Evolutionary conservation across 1,284 basidiomycete species (phyloP).

Genomic region (Stereum hirsutum): DNA sequence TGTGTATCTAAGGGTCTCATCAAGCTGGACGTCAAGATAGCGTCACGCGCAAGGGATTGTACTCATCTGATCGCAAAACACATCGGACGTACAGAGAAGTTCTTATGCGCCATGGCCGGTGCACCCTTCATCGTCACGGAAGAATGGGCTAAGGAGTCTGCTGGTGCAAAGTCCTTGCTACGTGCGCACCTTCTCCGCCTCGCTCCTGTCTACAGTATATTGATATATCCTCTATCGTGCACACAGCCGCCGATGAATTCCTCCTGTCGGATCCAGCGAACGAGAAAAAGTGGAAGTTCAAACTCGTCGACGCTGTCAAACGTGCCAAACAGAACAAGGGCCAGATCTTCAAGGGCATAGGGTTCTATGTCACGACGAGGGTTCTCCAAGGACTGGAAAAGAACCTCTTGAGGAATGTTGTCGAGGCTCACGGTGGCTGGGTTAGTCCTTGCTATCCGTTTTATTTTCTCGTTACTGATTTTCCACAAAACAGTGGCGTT

Average conservation of each 20-base stretch:
- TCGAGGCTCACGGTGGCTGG: conserved; percentile 59
- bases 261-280: conserved; percentile 45
- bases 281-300: conserved; percentile 59
- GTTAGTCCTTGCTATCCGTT: conserved; percentile 26
- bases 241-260: conserved; percentile 58
- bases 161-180: conserved; percentile 44
- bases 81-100: conserved; percentile 76
- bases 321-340: conserved; percentile 43
- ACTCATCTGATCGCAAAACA: conserved; percentile 66
- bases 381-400: conserved; percentile 39
- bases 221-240: too few species aligned
- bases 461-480: too few species aligned
- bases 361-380: conserved; percentile 66
- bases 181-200: conserved; percentile 35
- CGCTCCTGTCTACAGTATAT: not conserved
- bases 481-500: conserved; percentile 32
- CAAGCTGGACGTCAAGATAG: conserved; percentile 56
- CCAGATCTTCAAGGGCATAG: conserved; percentile 49
- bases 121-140: conserved; percentile 53
- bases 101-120: conserved; percentile 61
- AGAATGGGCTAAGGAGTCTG: conserved; percentile 59
- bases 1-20: conserved; percentile 57
- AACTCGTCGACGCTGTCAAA: conserved; percentile 45
- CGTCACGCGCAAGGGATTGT: conserved; percentile 52
- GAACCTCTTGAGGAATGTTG: conserved; percentile 55